phyloP scores from a whole-genome alignment of 768 basidiomycete genomes.

The Pleurotus citrinopileatus region DNA sequence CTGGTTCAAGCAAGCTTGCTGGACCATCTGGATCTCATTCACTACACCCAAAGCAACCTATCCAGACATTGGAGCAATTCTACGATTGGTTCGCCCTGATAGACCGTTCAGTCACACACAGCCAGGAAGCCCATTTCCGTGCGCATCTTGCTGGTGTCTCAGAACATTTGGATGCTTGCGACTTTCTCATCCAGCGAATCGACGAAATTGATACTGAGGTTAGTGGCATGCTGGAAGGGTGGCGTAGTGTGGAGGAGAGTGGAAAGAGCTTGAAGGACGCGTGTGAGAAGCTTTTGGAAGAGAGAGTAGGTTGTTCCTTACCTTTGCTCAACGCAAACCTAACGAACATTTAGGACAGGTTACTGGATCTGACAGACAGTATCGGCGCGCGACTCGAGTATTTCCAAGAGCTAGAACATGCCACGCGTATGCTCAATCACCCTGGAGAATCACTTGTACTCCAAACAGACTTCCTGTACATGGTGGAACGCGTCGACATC shows the following conservation, averaged over 20 bases:
- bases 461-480: conserved; percentile 88
- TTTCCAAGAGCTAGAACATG: conserved; percentile 92
- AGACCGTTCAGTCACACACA: conserved; percentile 86
- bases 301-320: conserved; percentile 59
- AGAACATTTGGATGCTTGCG: conserved; percentile 76
- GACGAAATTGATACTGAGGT: conserved; percentile 74
- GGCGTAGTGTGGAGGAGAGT: conserved; percentile 90
- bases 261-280: conserved; percentile 89
- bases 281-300: conserved; percentile 85
- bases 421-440: conserved; percentile 90
- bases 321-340: neutral
- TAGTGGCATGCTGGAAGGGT: conserved; percentile 77
- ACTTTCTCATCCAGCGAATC: conserved; percentile 67
- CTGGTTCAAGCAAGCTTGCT: conserved; percentile 1
- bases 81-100: conserved; percentile 95
- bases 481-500: conserved; percentile 94
- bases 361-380: conserved; percentile 79
- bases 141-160: conserved; percentile 77
- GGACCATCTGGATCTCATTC: conserved; percentile 35
- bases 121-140: conserved; percentile 91
- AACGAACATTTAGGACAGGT: conserved; percentile 56
- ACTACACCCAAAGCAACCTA: conserved; percentile 71
- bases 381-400: conserved; percentile 83
- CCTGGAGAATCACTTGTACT: conserved; percentile 92
- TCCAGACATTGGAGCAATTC: conserved; percentile 92